phyloP scores from a whole-genome alignment of 345 rosid genomes.

The Balakata baccata region DNA sequence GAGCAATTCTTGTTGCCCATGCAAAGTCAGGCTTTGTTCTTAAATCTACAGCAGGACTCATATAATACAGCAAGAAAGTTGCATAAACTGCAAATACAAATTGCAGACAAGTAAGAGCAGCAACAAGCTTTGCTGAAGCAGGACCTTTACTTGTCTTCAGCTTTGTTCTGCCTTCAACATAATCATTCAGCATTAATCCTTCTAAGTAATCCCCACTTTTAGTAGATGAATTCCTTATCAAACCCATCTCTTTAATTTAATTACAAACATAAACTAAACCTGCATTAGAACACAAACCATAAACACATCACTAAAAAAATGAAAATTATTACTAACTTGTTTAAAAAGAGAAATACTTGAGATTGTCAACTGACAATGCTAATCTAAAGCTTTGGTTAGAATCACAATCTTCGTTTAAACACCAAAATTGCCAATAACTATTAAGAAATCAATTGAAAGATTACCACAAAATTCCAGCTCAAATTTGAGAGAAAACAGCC shows the following conservation, averaged over 20 bases:
- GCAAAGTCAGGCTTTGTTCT: constrained; percentile 74
- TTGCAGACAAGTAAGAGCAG: constrained; percentile 72
- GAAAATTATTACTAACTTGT: not conserved
- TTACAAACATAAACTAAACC: constrained; percentile 20
- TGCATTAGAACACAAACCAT: constrained; percentile 16
- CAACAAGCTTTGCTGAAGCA: constrained; percentile 57
- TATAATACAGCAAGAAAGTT: constrained; percentile 79
- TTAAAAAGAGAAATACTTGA: not conserved
- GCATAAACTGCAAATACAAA: constrained; percentile 86
- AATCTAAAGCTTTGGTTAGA: not conserved
- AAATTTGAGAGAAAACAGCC: constrained; percentile 1
- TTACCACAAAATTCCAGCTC: not conserved
- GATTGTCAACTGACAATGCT: not conserved
- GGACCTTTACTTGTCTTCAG: constrained; percentile 27
- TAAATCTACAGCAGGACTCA: constrained; percentile 80
- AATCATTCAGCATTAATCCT: constrained; percentile 58
- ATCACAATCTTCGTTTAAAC: not conserved
- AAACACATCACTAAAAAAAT: not conserved
- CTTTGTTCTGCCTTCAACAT: constrained; percentile 50
- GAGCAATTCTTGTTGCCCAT: constrained; percentile 82
- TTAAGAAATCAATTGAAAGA: too few relatives aligned
- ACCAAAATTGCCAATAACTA: not conserved
- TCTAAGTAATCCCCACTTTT: constrained; percentile 72
- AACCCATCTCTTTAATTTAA: constrained; percentile 53
- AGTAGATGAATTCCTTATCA: constrained; percentile 45